Conservation (phyloP, 805 yeast species). For the Ascoidea tarda region DNA sequence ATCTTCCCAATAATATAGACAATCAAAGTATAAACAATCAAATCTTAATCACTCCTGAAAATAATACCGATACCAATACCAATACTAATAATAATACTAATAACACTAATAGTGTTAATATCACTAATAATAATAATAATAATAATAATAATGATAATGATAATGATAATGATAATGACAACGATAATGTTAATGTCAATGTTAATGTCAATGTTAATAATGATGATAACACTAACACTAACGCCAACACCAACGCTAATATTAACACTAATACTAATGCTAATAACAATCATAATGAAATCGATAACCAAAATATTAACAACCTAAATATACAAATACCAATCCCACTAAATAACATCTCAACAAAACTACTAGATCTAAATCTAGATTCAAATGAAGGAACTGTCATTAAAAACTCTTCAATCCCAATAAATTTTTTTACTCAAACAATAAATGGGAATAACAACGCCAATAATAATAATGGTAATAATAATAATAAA, state of each 20-base stretch:
- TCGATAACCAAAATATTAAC: not conserved
- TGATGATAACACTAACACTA: not conserved
- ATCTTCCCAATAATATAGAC: too few relatives aligned
- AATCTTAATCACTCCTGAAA: not conserved
- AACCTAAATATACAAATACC: not conserved
- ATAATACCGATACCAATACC: not conserved
- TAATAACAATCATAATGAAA: not conserved
- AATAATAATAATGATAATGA: constrained; percentile 4
- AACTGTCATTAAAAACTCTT: not conserved
- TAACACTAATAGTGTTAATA: not conserved
- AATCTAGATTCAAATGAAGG: not conserved
- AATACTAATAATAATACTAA: too few relatives aligned
- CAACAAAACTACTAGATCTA: not conserved
- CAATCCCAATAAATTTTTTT: not conserved
- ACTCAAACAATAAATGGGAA: not conserved
- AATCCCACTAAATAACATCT: not conserved
- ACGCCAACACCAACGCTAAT: not conserved
- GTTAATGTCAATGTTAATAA: constrained; percentile 3
- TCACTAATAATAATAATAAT: not conserved
- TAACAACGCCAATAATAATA: not conserved
- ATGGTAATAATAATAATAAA: not conserved
- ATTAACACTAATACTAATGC: not conserved
- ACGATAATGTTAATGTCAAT: constrained; percentile 3
- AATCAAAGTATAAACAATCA: too few relatives aligned
- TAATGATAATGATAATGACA: constrained; percentile 2